Base-by-base conservation (phyloP, 2,329 filamentous ascomycete species). In the Colletotrichum abscissum region DNA sequence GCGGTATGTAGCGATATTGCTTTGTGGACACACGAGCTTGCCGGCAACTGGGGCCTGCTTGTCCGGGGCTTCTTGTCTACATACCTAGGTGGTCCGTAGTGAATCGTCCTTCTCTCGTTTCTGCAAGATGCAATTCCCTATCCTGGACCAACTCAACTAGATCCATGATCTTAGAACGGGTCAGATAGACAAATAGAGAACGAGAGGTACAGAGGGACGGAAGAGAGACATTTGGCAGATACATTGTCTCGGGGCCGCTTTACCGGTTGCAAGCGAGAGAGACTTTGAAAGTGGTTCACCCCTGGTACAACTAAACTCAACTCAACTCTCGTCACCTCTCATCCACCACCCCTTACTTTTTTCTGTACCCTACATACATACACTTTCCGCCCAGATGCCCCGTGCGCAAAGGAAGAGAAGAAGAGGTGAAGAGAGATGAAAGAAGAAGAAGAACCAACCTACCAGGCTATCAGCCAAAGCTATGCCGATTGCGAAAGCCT, bases 71-170 rank as follows among this genome's bases (percentile, higher is more conserved):
- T 24, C 57, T 42, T 24, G 12, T 12, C 57, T 7, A 42, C 24
- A n/a, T 22, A 22, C 30, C 38, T 59, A 59, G 5, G 19, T 22
- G 5, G 3, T 16, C n/a, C 2, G n/a, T 35, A n/a, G 5, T 19
- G 1, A 33, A 33, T 33, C 30, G 30, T 33, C 30, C 67, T 42
- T 5, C 28, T 66, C 38, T 54, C 35, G 16, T 42, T 42, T 42
- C 38, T 42, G 38, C 38, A 42, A 49, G 11, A 63, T 63, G 60
- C 46, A 65, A 56, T 69, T 35, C 58, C 49, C 30, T 24, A 59
- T 70, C 54, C 67, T 54, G 42, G 67, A 24, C 62, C 62, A 66
- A 59, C 38, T 59, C 54, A 70, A 66, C 67, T 66, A 62, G 42
- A 70, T 70, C 42, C 67, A 19, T 69, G 54, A 30, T 65, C 26